Conservation (phyloP, 176 grass and related monocot genomes). For the Luzula sylvatica region DNA sequence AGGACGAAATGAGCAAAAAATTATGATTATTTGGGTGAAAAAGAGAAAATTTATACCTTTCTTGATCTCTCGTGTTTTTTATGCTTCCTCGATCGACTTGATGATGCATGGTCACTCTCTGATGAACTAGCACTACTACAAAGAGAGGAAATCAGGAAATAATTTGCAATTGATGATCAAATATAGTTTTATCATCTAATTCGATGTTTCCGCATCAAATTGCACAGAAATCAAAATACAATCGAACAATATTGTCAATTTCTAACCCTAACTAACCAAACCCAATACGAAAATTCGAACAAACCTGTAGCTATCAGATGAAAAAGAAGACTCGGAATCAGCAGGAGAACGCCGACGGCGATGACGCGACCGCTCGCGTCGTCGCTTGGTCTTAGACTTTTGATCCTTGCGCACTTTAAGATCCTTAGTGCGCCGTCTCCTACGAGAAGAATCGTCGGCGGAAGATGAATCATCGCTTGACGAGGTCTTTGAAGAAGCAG, state of each 20-base stretch:
- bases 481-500: slow-evolving; percentile 4
- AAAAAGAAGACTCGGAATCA: slow-evolving; percentile 5
- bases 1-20: neutral
- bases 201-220: too few relatives aligned
- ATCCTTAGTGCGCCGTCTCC: neutral
- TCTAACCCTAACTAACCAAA: neutral
- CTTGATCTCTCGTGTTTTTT: slow-evolving; percentile 3
- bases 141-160: neutral
- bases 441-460: neutral
- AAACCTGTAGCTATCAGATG: slow-evolving; percentile 13
- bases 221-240: too few relatives aligned
- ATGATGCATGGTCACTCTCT: neutral
- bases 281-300: neutral
- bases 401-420: slow-evolving; percentile 17
- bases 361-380: neutral
- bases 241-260: too few relatives aligned
- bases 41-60: neutral
- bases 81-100: neutral
- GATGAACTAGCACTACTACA: slow-evolving; percentile 7
- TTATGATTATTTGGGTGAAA: too few relatives aligned
- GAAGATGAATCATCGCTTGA: neutral
- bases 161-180: too few relatives aligned
- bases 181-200: too few relatives aligned
- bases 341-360: slow-evolving; percentile 4
- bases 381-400: neutral